phyloP scores from a whole-genome alignment of 1,284 basidiomycete genomes.

The Ustilago lituana region DNA sequence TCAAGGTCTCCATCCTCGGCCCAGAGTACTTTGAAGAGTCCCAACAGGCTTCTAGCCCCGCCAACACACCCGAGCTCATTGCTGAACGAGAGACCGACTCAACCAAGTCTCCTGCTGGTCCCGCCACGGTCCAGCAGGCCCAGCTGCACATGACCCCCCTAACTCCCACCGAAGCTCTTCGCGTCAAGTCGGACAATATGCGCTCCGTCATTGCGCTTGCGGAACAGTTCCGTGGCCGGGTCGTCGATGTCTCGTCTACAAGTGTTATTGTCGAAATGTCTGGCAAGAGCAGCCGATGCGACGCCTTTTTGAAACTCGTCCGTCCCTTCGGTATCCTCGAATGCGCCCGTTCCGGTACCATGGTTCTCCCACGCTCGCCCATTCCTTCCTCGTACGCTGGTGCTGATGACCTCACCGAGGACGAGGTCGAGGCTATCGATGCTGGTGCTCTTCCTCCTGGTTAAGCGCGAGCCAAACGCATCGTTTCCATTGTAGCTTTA shows the following conservation, averaged over 20 bases:
- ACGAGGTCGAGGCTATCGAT: slow-evolving; percentile 59
- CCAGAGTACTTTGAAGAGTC: slow-evolving; percentile 87
- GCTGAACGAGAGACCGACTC: slow-evolving; percentile 50
- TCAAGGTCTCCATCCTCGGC: slow-evolving; percentile 93
- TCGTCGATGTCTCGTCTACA: slow-evolving; percentile 94
- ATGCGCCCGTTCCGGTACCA: slow-evolving; percentile 80
- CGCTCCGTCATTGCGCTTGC: slow-evolving; percentile 85
- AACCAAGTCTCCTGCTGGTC: slow-evolving; percentile 12
- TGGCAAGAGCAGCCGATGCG: slow-evolving; percentile 88
- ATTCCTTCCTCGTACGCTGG: slow-evolving; percentile 61
- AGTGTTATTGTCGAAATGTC: slow-evolving; percentile 94
- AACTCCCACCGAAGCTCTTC: slow-evolving; percentile 80
- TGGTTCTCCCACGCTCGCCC: slow-evolving; percentile 65
- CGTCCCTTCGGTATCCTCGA: slow-evolving; percentile 96
- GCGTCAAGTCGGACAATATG: slow-evolving; percentile 88
- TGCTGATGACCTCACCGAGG: slow-evolving; percentile 50
- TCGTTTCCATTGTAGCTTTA: neutral
- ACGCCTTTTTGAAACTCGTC: slow-evolving; percentile 90
- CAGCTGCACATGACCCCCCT: slow-evolving; percentile 70
- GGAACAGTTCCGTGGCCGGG: slow-evolving; percentile 87
- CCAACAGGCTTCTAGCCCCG: slow-evolving; percentile 35
- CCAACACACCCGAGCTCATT: slow-evolving; percentile 50
- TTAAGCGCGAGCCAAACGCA: slow-evolving; percentile 15
- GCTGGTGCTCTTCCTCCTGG: slow-evolving; percentile 65
- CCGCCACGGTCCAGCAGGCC: slow-evolving; percentile 18